Percentiles rank a stretch among this genome's conserved stretches.
These are phyloP conservation scores for Diaporthe vaccinii DNA, from an alignment of 2,329 filamentous ascomycete species.

Conservation along the genomic window DNA sequence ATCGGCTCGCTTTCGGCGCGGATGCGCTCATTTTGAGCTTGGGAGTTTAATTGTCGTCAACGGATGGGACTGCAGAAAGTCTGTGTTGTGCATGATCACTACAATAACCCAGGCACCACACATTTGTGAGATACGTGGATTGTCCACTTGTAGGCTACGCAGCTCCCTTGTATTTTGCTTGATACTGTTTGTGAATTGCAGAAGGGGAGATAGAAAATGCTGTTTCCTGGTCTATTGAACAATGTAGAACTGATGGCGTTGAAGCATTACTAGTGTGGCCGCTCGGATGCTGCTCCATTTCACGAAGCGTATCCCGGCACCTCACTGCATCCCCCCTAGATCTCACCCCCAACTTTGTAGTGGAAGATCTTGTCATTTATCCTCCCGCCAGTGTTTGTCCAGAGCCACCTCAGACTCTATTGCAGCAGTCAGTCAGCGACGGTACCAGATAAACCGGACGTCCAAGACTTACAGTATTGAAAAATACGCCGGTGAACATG, in stretches of 20 bases:
- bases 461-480: slow-evolving; percentile 46
- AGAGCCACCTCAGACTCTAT: slow-evolving; percentile 44
- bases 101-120: neutral
- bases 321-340: slow-evolving; percentile 32
- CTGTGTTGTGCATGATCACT: neutral
- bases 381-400: slow-evolving; percentile 45
- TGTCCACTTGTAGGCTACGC: neutral
- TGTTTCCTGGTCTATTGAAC: neutral
- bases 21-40: too few species aligned
- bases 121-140: neutral
- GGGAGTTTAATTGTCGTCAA: neutral
- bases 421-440: neutral
- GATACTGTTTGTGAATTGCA: neutral
- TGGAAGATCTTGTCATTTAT: slow-evolving; percentile 44
- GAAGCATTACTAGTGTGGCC: neutral
- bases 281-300: neutral
- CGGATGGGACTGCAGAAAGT: neutral
- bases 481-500: slow-evolving; percentile 49
- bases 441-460: neutral
- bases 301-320: neutral
- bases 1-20: neutral
- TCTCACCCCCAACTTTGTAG: slow-evolving; percentile 46
- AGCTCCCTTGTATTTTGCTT: neutral
- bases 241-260: neutral
- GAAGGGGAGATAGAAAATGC: neutral